phyloP scores from a whole-genome alignment of 805 yeast species.

The Saccharomycopsis fermentans region DNA sequence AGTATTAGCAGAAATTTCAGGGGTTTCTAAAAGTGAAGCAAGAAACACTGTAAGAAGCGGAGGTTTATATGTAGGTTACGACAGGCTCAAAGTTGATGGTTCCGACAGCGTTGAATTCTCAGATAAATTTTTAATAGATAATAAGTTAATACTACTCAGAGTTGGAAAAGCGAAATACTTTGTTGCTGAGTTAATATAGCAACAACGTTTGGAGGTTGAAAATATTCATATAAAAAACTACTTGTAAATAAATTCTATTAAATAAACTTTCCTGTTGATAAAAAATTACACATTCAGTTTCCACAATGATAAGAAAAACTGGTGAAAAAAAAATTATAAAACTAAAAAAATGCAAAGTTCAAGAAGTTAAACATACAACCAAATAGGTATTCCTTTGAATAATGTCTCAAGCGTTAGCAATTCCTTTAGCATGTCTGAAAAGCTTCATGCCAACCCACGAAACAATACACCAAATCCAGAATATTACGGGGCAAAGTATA shows the following conservation, averaged over 20 bases:
- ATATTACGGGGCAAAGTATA: conserved; percentile 25
- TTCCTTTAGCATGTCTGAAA: conserved; percentile 66
- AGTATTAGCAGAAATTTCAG: conserved; percentile 39
- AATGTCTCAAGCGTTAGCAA: conserved; percentile 22
- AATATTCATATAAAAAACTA: too few species aligned
- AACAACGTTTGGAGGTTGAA: too few species aligned
- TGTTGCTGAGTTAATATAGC: conserved; percentile 35
- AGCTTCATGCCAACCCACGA: conserved; percentile 75
- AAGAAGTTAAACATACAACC: not conserved
- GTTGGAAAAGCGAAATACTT: conserved; percentile 64
- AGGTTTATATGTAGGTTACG: conserved; percentile 61
- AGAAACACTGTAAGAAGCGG: conserved; percentile 56
- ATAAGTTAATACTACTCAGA: conserved; percentile 51
- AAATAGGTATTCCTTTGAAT: not conserved
- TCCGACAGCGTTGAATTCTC: conserved; percentile 41
- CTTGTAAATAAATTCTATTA: not conserved
- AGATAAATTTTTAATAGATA: conserved; percentile 45
- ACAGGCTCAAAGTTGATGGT: conserved; percentile 41
- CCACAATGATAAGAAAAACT: not conserved
- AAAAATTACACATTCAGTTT: too few species aligned
- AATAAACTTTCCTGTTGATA: not conserved
- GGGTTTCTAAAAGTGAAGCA: conserved; percentile 47
- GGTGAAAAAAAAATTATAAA: not conserved
- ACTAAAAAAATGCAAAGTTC: too few species aligned
- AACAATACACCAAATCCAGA: conserved; percentile 58